These are phyloP conservation scores for Trichosporon ovoides DNA, from an alignment of 1,284 basidiomycete species.

Conservation along the genomic window DNA sequence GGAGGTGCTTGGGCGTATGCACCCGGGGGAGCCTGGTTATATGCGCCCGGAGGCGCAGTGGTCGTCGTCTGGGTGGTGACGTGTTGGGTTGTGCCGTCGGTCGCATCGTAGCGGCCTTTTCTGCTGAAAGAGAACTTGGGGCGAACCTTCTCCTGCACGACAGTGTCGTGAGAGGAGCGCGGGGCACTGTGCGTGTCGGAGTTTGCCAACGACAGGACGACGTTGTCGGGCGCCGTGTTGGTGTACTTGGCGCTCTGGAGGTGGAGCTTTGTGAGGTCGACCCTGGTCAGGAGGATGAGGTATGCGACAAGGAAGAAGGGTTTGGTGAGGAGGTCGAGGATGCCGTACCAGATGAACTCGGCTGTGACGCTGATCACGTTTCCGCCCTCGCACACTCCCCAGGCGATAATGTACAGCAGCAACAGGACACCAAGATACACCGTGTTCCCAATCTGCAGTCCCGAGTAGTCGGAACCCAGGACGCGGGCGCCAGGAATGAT, in stretches of 20 bases:
- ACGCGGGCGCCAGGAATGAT: constrained; percentile 32
- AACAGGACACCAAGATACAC: constrained; percentile 52
- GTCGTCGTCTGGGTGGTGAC: neutral
- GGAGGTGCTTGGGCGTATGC: too few species aligned
- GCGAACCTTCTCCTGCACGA: too few species aligned
- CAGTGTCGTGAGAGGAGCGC: too few species aligned
- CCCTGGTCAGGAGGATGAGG: constrained; percentile 22
- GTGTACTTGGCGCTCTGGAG: constrained; percentile 28
- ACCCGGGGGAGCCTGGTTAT: too few species aligned
- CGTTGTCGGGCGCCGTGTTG: neutral
- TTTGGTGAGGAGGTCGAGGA: constrained; percentile 58
- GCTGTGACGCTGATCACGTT: constrained; percentile 45
- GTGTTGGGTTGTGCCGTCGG: constrained; percentile 1
- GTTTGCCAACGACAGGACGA: too few species aligned
- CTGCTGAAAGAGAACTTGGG: constrained; percentile 24
- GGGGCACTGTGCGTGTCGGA: too few species aligned
- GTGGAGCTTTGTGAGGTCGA: constrained; percentile 36
- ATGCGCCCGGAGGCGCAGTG: too few species aligned
- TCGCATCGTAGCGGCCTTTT: constrained; percentile 28
- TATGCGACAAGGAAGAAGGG: constrained; percentile 38
- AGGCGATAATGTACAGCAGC: constrained; percentile 54
- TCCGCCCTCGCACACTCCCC: constrained; percentile 49
- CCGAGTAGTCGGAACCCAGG: constrained; percentile 41
- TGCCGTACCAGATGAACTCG: constrained; percentile 57
- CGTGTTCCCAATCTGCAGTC: constrained; percentile 41